Base-by-base conservation (phyloP, 306 rosid species). In the Aeschynomene evenia region DNA sequence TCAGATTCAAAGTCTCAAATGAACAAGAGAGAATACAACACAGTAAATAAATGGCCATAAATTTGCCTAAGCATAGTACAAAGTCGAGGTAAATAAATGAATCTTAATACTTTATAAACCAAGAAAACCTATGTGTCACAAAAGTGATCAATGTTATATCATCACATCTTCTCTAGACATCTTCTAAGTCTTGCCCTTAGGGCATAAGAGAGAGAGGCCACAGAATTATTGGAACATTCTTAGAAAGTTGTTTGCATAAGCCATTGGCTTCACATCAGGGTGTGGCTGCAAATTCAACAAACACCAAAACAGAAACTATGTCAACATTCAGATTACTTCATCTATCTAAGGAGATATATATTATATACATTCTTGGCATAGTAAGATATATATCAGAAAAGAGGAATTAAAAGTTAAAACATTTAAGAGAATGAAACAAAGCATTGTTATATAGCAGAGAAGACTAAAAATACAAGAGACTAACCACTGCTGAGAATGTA, bases 181-280 rank as follows among this genome's bases (percentile, higher is more conserved):
- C 79, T 15, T 23, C 54, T 16, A 43, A 63, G 37, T 46, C 66
- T 67, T 80, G 43, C 62, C 74, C 71, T 83, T 63, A 37, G 77
- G 56, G 72, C 70, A 52, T 15, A 24, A 26, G 29, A 26, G 29
- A 26, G 45, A 79, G 68, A 77, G 60, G 16, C 61, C 40, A 40
- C 59, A 48, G 42, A 20, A 64, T 46, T 69, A 91, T 83, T 83
- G 84, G 77, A 89, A 91, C 80, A 91, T 73, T 50, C 92, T 75
- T 71, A 91, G 85, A 84, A 95, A 95, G 91, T 95, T 91, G 76
- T 89, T 95, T 29, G 99, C 99, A 68, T 95, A 95, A 31, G 95
- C 99, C 99, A 95, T 95, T 19, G 99, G 99, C 85, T 87, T 94
- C 34, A 94, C 92, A 39, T 94, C 95, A 45, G 99, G 99, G 83